These are phyloP conservation scores for Trichocladium uniseriatum DNA, from an alignment of 495 filamentous ascomycete genomes.

Conservation along the genomic window DNA sequence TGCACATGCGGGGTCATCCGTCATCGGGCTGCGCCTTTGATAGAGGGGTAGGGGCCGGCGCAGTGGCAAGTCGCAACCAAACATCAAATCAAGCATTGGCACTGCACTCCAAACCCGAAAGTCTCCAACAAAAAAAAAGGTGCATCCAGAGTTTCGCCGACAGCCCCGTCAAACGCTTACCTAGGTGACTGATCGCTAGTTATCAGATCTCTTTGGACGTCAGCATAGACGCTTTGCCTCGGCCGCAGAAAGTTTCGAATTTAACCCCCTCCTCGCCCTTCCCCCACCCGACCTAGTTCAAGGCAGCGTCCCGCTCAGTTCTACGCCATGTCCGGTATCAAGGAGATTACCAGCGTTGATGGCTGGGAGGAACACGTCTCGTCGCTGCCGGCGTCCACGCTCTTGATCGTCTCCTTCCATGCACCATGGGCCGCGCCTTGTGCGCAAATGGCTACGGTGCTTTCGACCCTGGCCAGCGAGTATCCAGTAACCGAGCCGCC, in stretches of 20 bases:
- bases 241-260: too few relatives aligned
- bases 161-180: too few relatives aligned
- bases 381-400: conserved; percentile 53
- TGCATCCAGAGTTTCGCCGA: too few relatives aligned
- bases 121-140: background rate
- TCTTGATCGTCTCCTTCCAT: conserved; percentile 84
- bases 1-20: conserved; percentile 9
- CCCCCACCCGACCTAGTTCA: background rate
- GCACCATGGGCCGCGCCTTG: conserved; percentile 96
- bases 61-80: background rate
- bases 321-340: conserved; percentile 56
- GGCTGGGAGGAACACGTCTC: conserved; percentile 58
- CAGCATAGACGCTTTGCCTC: too few relatives aligned
- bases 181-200: too few relatives aligned
- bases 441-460: conserved; percentile 82
- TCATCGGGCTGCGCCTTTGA: conserved; percentile 4
- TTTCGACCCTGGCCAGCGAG: conserved; percentile 72
- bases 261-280: background rate
- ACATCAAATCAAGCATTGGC: background rate
- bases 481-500: conserved; percentile 59
- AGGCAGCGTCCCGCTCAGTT: background rate
- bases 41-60: conserved; percentile 3
- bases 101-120: background rate
- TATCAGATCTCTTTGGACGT: too few relatives aligned
- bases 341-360: conserved; percentile 58